Percentiles rank a stretch among this genome's conserved stretches.
Conservation (phyloP, 768 basidiomycete species). For the Lactarius indigo region DNA sequence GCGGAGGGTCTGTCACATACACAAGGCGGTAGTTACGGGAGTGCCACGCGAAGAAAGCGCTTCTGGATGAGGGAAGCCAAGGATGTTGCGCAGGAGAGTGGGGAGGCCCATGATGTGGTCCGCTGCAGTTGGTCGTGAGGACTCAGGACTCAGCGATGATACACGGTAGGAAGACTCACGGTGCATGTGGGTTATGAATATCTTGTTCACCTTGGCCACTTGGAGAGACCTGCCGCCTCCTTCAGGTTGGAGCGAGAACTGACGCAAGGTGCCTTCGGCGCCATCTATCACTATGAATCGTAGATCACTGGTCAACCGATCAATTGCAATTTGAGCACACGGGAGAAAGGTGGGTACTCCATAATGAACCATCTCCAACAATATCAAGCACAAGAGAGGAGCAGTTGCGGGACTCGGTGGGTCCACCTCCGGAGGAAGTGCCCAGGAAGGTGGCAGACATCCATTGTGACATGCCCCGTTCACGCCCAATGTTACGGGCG, state of each 20-base stretch:
- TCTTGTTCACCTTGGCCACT: slow-evolving; percentile 51
- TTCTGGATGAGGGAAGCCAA: slow-evolving; percentile 45
- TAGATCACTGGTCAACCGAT: neutral
- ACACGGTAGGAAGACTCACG: slow-evolving; percentile 34
- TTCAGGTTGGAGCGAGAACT: slow-evolving; percentile 57
- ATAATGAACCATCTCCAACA: slow-evolving; percentile 50
- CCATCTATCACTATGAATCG: slow-evolving; percentile 67
- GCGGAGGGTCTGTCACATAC: neutral
- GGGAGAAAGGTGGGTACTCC: slow-evolving; percentile 49
- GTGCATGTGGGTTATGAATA: slow-evolving; percentile 87
- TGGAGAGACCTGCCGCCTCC: slow-evolving; percentile 34
- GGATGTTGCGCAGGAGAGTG: slow-evolving; percentile 56
- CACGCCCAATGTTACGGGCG: neutral
- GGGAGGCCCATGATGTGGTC: slow-evolving; percentile 77
- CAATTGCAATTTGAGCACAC: neutral
- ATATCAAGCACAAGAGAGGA: slow-evolving; percentile 67
- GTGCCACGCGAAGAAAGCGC: slow-evolving; percentile 23
- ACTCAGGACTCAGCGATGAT: neutral
- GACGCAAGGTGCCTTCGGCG: slow-evolving; percentile 74
- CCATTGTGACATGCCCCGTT: slow-evolving; percentile 31
- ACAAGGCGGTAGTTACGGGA: neutral
- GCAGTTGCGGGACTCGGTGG: slow-evolving; percentile 68
- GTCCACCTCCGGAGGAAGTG: slow-evolving; percentile 75
- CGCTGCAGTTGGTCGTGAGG: slow-evolving; percentile 36
- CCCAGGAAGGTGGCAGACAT: slow-evolving; percentile 71